Conservation (phyloP, 371 early-diverging fungal genomes). For the Mortierella sp. region DNA sequence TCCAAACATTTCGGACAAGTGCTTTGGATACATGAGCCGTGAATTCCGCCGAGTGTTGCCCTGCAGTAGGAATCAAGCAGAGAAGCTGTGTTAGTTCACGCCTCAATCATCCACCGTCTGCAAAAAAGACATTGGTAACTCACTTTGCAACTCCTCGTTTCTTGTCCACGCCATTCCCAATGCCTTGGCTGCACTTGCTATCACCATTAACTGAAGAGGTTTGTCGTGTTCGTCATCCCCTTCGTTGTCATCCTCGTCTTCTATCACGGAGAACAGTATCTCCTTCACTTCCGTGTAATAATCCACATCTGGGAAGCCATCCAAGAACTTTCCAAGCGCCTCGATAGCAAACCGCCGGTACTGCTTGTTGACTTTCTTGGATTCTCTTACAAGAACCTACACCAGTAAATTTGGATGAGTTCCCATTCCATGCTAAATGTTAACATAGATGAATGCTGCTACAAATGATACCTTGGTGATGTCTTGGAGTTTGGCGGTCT, state of each 20-base stretch:
- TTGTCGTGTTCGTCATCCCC: constrained; percentile 72
- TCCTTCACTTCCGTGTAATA: constrained; percentile 64
- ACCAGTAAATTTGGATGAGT: background rate
- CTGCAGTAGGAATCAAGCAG: constrained; percentile 2
- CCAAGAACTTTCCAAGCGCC: constrained; percentile 69
- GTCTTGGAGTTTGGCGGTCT: constrained; percentile 55
- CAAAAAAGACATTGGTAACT: background rate
- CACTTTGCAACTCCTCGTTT: constrained; percentile 61
- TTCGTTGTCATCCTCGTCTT: constrained; percentile 64
- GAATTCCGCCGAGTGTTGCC: constrained; percentile 52
- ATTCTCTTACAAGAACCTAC: constrained; percentile 73
- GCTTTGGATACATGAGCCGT: constrained; percentile 47
- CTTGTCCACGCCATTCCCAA: constrained; percentile 68
- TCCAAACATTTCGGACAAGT: constrained; percentile 77
- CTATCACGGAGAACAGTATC: constrained; percentile 62
- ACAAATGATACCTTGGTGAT: constrained; percentile 57
- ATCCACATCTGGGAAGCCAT: constrained; percentile 65
- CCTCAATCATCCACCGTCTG: no score
- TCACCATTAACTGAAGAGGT: constrained; percentile 72
- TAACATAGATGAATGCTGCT: background rate
- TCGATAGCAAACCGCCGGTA: constrained; percentile 79
- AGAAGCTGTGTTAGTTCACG: no score
- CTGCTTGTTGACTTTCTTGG: constrained; percentile 74
- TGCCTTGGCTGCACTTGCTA: constrained; percentile 77
- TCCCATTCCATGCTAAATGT: background rate